Base-by-base conservation (phyloP, 2,329 filamentous ascomycete genomes). In the Teratosphaeria viscida region DNA sequence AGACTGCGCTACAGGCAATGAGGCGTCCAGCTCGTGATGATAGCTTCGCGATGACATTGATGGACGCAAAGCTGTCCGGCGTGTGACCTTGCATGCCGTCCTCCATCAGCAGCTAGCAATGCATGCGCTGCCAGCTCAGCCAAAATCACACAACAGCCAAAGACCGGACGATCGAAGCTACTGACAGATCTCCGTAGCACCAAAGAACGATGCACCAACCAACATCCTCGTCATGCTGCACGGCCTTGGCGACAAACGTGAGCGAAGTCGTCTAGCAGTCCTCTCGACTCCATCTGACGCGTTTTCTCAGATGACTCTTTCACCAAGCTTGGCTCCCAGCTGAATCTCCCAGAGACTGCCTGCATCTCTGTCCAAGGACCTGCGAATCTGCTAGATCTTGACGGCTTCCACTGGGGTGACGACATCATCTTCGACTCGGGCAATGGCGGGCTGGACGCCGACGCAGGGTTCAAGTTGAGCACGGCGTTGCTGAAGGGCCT, bases 171-270 rank as follows among this genome's bases (percentile, higher is more conserved):
- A 19, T 49, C 43, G 2, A 49, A 49, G n/a, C 19, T 49, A 49
- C 43, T 49, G 43, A 49, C 43, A 49, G 43, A 49, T 10, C 6
- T 7, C 14, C 10, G 67, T 73, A 69, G 76, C 78, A 14, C 68
- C 81, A 43, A 63, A 66, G 35, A 70, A 71, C 29, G 83, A 87
- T 62, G 81, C 82, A 12, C 83, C 87, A 10, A 88, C 85, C 52
- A 87, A 92, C 66, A 80, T 95, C 65, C 83, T 95, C 62, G 76
- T 95, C 69, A 82, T 95, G 57, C 84, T 95, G 60, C 91, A 95
- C 73, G 90, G 90, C 64, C 82, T 95, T 12, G 91, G 91, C 63
- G 91, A 95, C 75, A 84, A 82, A 37, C 82, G 39, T 56, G 55
- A 56, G 43, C 43, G 23, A 10, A 8, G 43, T n/a, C n/a, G 43